Evolutionary conservation across 139 green algal species (phyloP).

Genomic region (Micractinium sp.): DNA sequence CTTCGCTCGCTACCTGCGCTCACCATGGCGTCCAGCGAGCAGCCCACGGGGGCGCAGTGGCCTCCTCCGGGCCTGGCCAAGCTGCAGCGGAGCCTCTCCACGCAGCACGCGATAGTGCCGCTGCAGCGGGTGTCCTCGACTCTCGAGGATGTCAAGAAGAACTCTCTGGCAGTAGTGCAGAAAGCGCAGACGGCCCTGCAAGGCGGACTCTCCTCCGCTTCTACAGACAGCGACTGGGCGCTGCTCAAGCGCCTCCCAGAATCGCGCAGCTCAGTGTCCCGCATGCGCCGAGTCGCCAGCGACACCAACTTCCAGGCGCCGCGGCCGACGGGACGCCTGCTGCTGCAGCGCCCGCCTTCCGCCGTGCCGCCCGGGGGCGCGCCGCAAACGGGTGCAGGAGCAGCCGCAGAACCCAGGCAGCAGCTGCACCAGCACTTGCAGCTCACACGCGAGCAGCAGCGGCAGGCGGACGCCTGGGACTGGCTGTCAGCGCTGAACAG

Average conservation of each 20-base stretch:
- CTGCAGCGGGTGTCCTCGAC: slow-evolving; percentile 29
- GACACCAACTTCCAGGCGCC: slow-evolving; percentile 34
- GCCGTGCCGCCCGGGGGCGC: neutral
- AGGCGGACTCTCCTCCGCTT: neutral
- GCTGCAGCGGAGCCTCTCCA: neutral
- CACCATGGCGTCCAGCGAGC: neutral
- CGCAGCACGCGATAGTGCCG: neutral
- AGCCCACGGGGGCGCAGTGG: neutral
- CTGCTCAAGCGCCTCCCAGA: slow-evolving; percentile 20
- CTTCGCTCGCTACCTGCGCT: too few relatives aligned
- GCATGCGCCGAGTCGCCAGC: slow-evolving; percentile 30
- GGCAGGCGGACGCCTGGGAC: slow-evolving; percentile 20
- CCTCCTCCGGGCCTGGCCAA: neutral
- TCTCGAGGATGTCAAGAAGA: slow-evolving; percentile 38
- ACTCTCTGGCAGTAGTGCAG: slow-evolving; percentile 24
- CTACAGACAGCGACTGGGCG: neutral
- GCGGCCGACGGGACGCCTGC: neutral
- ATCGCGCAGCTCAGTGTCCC: neutral
- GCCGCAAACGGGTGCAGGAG: too few relatives aligned
- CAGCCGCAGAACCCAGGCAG: neutral
- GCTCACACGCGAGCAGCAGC: slow-evolving; percentile 3
- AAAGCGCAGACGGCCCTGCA: slow-evolving; percentile 26
- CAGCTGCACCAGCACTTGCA: neutral
- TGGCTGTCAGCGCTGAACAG: slow-evolving; percentile 38
- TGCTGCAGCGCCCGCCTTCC: neutral